Base-by-base conservation (phyloP, 2,329 filamentous ascomycete genomes). In the Ceratocystis smalleyi region DNA sequence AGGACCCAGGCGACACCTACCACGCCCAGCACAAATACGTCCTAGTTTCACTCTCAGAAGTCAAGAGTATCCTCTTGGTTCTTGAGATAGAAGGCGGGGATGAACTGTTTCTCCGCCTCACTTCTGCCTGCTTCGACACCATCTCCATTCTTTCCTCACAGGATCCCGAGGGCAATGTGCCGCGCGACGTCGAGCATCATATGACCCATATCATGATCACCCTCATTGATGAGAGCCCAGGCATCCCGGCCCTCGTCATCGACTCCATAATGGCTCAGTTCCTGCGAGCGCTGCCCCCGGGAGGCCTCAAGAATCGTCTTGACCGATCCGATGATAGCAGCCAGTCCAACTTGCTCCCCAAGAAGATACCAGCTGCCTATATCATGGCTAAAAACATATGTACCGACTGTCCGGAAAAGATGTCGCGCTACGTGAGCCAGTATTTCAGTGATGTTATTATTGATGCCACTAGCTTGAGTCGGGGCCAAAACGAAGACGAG, bases 381-480 rank as follows among this genome's bases (percentile, higher is more conserved):
- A 87, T 94, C 71, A 95, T 97, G 88, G 92, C 94, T 24, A 95
- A 95, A 75, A 89, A 88, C 1, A 86, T 99, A 55, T 99, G 94
- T 77, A 94, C 91, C 70, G 83, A 83, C 19, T 95, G 86, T 69
- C 84, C 89, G 0, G 92, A 96, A 69, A 95, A 95, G 74, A 96
- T 99, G 92, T 87, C 90, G 0, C 87, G 91, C 67, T 90, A 95
- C 69, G 87, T 97, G 64, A 92, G 90, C 69, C 91, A 95, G 71
- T 99, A 97, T 73, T 99, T 99, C 73, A 95, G 91, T 74, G 91
- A 95, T 65, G 91, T 97, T 62, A 95, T 99, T 65, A 85, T 97
- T 67, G 91, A 96, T 71, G 88, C 91, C 2, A 91, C 85, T 45
- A 83, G 78, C 12, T 79, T 83, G 57, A 77, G 79, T 64, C 81